Percentiles rank a stretch among this genome's conserved stretches.
Evolutionary conservation across 2,329 filamentous ascomycete genomes (phyloP).

Genomic region (Orbilia javanica): DNA sequence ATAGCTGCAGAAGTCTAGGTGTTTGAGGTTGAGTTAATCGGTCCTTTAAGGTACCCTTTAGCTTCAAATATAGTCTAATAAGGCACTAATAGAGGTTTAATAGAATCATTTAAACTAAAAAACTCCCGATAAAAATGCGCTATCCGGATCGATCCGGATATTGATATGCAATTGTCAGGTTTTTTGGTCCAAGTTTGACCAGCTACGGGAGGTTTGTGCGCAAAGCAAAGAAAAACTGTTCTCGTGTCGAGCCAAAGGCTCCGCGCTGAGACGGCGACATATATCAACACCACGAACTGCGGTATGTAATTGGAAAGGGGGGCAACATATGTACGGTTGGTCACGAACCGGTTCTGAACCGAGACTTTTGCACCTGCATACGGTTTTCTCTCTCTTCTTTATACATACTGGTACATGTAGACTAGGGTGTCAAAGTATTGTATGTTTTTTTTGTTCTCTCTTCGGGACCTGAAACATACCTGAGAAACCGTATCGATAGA

Average conservation of each 20-base stretch:
- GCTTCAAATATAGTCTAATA: neutral
- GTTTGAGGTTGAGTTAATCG: neutral
- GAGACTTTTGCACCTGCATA: conserved; percentile 19
- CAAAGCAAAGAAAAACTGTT: neutral
- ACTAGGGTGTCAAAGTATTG: neutral
- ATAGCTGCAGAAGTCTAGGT: conserved; percentile 11
- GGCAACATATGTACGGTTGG: conserved; percentile 12
- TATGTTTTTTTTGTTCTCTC: neutral
- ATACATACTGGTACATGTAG: neutral
- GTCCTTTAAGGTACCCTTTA: neutral
- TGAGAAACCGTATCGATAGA: neutral
- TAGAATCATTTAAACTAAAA: neutral
- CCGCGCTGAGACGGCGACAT: conserved; percentile 26
- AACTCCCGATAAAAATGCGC: conserved; percentile 5
- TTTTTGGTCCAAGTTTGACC: conserved; percentile 6
- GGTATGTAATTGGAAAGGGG: conserved; percentile 23
- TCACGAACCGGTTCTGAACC: neutral
- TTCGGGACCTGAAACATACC: conserved; percentile 1
- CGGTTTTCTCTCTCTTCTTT: neutral
- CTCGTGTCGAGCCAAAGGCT: conserved; percentile 15
- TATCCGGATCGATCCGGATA: conserved; percentile 37
- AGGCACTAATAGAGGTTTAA: neutral
- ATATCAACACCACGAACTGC: conserved; percentile 29
- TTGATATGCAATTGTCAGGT: conserved; percentile 16
- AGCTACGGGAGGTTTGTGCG: neutral